A percentile compares a stretch with the other conserved stretches of the same genome.
phyloP scores from a whole-genome alignment of 2,329 filamentous ascomycete species.

The Eutypella sp. region DNA sequence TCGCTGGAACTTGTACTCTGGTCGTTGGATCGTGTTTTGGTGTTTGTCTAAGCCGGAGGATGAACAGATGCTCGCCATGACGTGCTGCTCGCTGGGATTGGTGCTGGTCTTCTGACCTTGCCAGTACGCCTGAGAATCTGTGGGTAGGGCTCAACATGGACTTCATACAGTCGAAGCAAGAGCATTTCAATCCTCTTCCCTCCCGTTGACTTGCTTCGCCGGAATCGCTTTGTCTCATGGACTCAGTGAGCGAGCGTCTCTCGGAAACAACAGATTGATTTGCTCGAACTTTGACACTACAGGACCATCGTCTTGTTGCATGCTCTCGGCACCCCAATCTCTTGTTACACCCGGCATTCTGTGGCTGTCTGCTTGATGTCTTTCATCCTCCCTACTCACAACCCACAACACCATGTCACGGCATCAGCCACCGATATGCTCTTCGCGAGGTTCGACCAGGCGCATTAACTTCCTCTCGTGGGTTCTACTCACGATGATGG shows the following conservation, averaged over 20 bases:
- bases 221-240: constrained; percentile 33
- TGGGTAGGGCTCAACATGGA: constrained; percentile 42
- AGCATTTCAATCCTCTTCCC: constrained; percentile 29
- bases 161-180: constrained; percentile 43
- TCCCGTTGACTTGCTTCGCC: constrained; percentile 31
- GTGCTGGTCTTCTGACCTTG: constrained; percentile 13
- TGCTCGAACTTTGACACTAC: constrained; percentile 28
- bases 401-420: constrained; percentile 38
- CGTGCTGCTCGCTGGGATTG: constrained; percentile 19
- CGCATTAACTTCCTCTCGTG: constrained; percentile 50
- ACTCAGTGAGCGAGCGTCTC: constrained; percentile 34
- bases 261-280: constrained; percentile 49
- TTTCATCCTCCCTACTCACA: constrained; percentile 16
- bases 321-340: constrained; percentile 39
- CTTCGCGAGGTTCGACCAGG: constrained; percentile 48
- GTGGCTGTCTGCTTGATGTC: constrained; percentile 18
- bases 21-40: constrained; percentile 33
- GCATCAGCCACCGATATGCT: constrained; percentile 40
- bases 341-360: constrained; percentile 16
- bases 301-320: constrained; percentile 29
- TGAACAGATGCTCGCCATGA: constrained; percentile 23
- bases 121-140: constrained; percentile 22
- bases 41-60: constrained; percentile 14
- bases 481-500: constrained; percentile 36
- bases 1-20: constrained; percentile 59